These are phyloP conservation scores for Ophiostoma ulmi DNA, from an alignment of 2,329 filamentous ascomycete genomes.

Conservation along the genomic window DNA sequence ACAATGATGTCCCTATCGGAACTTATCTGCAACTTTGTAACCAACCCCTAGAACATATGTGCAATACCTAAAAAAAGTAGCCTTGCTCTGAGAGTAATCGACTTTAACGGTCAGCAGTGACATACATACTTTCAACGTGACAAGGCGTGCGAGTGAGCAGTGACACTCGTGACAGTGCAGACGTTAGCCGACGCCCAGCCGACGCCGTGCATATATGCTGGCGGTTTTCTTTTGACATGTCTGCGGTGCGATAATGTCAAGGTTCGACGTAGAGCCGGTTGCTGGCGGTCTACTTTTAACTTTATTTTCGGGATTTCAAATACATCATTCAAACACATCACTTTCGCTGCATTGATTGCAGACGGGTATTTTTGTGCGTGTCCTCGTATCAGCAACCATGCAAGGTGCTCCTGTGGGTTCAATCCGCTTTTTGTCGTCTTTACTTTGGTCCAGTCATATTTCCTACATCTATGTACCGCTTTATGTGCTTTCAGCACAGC, in stretches of 20 bases:
- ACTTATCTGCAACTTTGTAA: background rate
- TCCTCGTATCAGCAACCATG: constrained; percentile 3
- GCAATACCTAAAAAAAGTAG: background rate
- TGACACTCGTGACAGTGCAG: constrained; percentile 6
- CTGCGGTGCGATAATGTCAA: too few relatives aligned
- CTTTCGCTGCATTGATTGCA: background rate
- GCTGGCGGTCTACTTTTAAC: background rate
- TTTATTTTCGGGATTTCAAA: background rate
- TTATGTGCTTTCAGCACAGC: background rate
- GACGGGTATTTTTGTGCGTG: constrained; percentile 5
- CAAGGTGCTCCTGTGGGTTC: constrained; percentile 12
- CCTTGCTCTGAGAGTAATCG: background rate
- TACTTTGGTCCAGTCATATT: background rate
- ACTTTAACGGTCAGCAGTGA: background rate
- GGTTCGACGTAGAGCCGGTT: too few relatives aligned
- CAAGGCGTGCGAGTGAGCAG: background rate
- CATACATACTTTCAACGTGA: background rate
- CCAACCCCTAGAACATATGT: too few relatives aligned
- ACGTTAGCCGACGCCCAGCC: background rate
- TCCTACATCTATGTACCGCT: background rate
- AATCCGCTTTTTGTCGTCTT: background rate
- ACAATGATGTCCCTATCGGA: background rate
- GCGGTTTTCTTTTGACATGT: background rate
- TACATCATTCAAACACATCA: background rate
- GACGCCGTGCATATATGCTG: background rate